Conservation (phyloP, 2,329 filamentous ascomycete species). For the Aspergillus sp. region DNA sequence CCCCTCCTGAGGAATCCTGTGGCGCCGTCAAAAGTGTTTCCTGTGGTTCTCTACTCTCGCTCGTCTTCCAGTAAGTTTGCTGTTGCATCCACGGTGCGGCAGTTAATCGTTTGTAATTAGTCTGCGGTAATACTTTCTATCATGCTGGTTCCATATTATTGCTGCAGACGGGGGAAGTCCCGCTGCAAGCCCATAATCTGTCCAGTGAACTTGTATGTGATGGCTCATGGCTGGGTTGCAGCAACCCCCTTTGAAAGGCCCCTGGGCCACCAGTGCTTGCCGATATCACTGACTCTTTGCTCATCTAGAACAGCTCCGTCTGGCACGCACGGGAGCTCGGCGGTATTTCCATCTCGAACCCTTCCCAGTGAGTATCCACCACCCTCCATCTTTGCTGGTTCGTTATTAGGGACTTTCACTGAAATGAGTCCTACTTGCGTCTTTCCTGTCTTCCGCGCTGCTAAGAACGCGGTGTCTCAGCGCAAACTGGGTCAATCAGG, state of each 20-base stretch:
- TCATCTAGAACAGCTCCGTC: background rate
- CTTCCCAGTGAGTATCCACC: background rate
- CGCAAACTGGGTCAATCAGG: conserved; percentile 18
- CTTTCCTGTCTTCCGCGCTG: too few relatives aligned
- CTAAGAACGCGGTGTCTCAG: background rate
- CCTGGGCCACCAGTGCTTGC: too few relatives aligned
- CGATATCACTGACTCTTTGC: too few relatives aligned
- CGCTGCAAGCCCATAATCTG: too few relatives aligned
- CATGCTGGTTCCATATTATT: conserved; percentile 19
- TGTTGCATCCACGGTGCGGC: background rate
- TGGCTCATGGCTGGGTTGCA: background rate
- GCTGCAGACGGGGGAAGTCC: background rate
- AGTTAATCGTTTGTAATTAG: background rate
- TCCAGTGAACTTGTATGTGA: too few relatives aligned
- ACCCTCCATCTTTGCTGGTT: too few relatives aligned
- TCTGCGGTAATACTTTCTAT: conserved; percentile 20
- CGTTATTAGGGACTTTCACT: too few relatives aligned
- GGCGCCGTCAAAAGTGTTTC: background rate
- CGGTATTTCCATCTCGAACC: background rate
- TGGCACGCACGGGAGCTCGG: conserved; percentile 3
- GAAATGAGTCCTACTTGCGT: too few relatives aligned
- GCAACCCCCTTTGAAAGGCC: too few relatives aligned
- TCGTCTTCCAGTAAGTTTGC: background rate
- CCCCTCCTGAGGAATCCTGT: background rate
- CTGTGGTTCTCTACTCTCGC: background rate